A percentile compares a stretch with the other conserved stretches of the same genome.
phyloP scores from a whole-genome alignment of 257 asterid species.

The Jacaranda copaia region DNA sequence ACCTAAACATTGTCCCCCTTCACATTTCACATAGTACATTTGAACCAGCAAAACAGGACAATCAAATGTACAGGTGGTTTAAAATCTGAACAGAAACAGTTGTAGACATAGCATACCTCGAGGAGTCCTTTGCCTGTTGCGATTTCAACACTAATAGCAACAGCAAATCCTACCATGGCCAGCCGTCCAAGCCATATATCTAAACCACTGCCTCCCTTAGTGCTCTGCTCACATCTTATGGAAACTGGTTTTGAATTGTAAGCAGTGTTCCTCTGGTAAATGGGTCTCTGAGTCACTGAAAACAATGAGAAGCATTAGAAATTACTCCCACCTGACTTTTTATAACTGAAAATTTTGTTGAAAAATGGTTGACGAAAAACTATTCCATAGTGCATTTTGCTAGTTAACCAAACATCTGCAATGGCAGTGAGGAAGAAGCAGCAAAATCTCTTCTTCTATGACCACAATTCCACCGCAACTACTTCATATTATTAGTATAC shows the following conservation, averaged over 20 bases:
- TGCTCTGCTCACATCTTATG: conserved; percentile 79
- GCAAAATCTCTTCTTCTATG: conserved; percentile 16
- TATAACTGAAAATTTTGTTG: background rate
- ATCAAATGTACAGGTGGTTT: background rate
- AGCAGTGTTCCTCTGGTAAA: conserved; percentile 33
- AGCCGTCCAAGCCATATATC: conserved; percentile 90
- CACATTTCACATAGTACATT: background rate
- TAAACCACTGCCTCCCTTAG: conserved; percentile 61
- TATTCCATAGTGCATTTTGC: no score
- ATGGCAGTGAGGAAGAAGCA: background rate
- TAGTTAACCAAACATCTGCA: background rate
- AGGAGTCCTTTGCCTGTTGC: conserved; percentile 87
- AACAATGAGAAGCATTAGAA: conserved; percentile 9
- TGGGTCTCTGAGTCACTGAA: conserved; percentile 53
- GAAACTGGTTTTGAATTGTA: conserved; percentile 45
- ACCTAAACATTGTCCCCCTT: background rate
- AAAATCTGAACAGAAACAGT: conserved; percentile 10
- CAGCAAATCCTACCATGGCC: conserved; percentile 89
- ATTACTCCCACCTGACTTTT: background rate
- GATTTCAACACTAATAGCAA: conserved; percentile 74
- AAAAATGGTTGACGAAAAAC: background rate
- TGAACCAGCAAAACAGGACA: background rate
- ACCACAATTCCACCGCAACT: background rate
- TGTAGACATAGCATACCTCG: conserved; percentile 40
- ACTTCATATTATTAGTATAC: background rate